Evolutionary conservation across 805 yeast genomes (phyloP).

Genomic region (Metschnikowia picachoensis): DNA sequence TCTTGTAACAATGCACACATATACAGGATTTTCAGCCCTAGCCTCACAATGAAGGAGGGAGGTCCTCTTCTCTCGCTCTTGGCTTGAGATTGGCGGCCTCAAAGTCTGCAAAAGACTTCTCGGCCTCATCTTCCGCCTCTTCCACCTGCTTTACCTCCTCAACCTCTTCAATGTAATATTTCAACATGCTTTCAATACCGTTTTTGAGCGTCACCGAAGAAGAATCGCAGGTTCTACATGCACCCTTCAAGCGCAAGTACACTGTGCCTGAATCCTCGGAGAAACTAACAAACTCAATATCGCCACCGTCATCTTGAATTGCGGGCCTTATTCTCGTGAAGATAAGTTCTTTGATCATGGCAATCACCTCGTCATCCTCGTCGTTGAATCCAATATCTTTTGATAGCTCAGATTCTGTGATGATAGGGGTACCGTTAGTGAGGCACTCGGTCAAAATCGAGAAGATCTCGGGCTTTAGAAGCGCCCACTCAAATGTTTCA

Average conservation of each 20-base stretch:
- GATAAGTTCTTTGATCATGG: constrained; percentile 65
- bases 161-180: constrained; percentile 67
- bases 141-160: constrained; percentile 51
- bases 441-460: constrained; percentile 53
- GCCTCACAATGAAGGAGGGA: constrained; percentile 16
- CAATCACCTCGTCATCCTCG: constrained; percentile 62
- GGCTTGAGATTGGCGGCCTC: constrained; percentile 25
- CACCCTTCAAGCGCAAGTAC: constrained; percentile 57
- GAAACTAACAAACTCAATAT: constrained; percentile 61
- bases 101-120: constrained; percentile 17
- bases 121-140: constrained; percentile 27
- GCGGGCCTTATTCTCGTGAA: constrained; percentile 72
- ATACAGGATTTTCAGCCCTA: no score
- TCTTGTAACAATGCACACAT: no score
- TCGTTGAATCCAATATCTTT: constrained; percentile 46
- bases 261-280: constrained; percentile 54
- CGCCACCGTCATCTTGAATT: constrained; percentile 74
- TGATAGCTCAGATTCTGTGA: constrained; percentile 25
- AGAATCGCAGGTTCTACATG: constrained; percentile 69
- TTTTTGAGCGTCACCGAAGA: constrained; percentile 62
- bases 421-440: constrained; percentile 54
- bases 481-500: constrained; percentile 51
- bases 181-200: constrained; percentile 70
- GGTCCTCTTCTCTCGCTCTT: constrained; percentile 21
- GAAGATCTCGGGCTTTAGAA: constrained; percentile 65